These are phyloP conservation scores for Lecanoromycetidae sp. DNA, from an alignment of 2,329 filamentous ascomycete species.

Conservation along the genomic window DNA sequence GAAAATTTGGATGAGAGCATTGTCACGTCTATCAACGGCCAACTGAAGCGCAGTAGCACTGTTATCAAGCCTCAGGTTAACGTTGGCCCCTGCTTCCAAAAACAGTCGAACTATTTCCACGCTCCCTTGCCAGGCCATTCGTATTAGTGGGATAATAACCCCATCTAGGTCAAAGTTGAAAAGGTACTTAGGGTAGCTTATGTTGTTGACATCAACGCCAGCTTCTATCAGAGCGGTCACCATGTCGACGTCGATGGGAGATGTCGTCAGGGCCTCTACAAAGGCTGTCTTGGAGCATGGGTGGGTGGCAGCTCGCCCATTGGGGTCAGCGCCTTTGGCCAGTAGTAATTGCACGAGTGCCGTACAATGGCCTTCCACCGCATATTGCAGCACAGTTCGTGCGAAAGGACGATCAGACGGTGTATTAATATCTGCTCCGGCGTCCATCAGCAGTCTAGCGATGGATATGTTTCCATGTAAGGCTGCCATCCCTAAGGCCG, in stretches of 20 bases:
- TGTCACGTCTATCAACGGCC: not conserved
- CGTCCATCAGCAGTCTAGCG: not conserved
- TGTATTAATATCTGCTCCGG: not conserved
- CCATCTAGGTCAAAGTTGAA: no score
- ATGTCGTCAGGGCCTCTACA: not conserved
- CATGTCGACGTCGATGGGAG: not conserved
- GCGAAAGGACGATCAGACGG: not conserved
- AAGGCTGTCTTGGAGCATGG: not conserved
- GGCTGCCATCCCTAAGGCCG: not conserved
- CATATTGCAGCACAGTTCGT: not conserved
- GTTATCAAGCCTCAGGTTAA: not conserved
- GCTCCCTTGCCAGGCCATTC: not conserved
- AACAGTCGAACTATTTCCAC: not conserved
- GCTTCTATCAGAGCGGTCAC: conserved; percentile 14
- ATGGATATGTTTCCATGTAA: not conserved
- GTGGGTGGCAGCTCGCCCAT: not conserved
- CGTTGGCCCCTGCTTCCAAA: not conserved
- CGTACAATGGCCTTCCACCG: not conserved
- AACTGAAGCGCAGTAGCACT: not conserved
- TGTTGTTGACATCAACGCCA: conserved; percentile 22
- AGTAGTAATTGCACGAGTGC: not conserved
- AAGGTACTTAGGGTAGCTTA: conserved; percentile 11
- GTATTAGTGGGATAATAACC: no score
- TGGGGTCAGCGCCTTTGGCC: not conserved
- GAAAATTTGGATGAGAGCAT: not conserved